Percentiles rank a stretch among this genome's conserved stretches.
These are phyloP conservation scores for Linanthus parryae DNA, from an alignment of 148 eudicot genomes.

Conservation along the genomic window DNA sequence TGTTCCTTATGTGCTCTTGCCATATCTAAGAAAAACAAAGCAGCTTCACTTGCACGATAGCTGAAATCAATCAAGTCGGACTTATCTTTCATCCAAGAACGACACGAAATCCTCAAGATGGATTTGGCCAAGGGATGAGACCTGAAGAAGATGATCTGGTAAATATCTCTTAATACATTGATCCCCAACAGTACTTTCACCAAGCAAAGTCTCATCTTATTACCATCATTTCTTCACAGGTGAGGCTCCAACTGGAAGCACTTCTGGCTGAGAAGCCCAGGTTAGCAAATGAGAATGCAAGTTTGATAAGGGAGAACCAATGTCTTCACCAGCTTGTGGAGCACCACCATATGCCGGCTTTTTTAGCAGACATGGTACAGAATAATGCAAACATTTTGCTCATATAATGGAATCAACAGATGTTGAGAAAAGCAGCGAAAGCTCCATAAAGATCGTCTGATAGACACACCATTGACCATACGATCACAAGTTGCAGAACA, in stretches of 20 bases:
- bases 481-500: too few species aligned
- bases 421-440: too few species aligned
- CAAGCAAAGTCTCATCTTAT: neutral
- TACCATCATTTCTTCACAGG: slow-evolving; percentile 25
- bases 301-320: slow-evolving; percentile 78
- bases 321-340: slow-evolving; percentile 85
- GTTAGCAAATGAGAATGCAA: slow-evolving; percentile 78
- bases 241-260: slow-evolving; percentile 90
- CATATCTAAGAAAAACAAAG: slow-evolving; percentile 72
- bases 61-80: slow-evolving; percentile 68
- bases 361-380: too few species aligned
- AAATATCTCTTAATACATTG: too few species aligned
- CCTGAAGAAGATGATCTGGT: slow-evolving; percentile 97
- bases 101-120: slow-evolving; percentile 66
- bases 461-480: too few species aligned
- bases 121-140: slow-evolving; percentile 38
- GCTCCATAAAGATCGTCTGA: too few species aligned
- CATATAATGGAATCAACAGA: too few species aligned
- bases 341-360: too few species aligned
- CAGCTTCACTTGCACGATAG: slow-evolving; percentile 65
- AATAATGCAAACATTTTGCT: too few species aligned
- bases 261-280: slow-evolving; percentile 86
- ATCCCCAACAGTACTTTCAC: too few species aligned
- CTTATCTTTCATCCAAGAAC: slow-evolving; percentile 61
- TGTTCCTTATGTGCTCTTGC: slow-evolving; percentile 40